Conservation (phyloP, 768 basidiomycete genomes). For the Termitomyces sp. region DNA sequence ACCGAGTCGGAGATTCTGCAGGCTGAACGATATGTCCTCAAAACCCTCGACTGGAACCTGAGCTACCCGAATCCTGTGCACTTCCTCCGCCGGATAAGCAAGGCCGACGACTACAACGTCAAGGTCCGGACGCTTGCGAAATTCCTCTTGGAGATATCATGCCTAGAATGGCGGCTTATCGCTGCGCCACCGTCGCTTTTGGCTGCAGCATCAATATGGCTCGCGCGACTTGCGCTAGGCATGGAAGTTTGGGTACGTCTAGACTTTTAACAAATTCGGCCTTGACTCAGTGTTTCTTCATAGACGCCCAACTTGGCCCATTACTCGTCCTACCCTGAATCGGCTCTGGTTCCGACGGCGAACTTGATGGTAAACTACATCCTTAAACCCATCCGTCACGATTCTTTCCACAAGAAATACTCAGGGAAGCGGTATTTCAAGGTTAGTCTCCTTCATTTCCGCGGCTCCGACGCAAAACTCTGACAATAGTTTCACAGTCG, state of each 20-base stretch:
- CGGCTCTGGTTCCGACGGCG: constrained; percentile 80
- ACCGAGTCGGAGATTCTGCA: constrained; percentile 71
- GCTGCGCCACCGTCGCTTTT: constrained; percentile 80
- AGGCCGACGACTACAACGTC: constrained; percentile 95
- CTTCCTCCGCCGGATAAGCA: constrained; percentile 88
- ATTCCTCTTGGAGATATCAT: constrained; percentile 90
- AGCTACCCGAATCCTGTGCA: constrained; percentile 94
- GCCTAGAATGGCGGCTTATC: constrained; percentile 85
- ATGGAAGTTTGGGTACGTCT: constrained; percentile 83
- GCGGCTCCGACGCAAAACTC: not conserved
- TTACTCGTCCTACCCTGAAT: constrained; percentile 91
- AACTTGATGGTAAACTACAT: constrained; percentile 94
- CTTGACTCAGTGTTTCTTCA: not conserved
- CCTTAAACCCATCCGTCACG: constrained; percentile 73
- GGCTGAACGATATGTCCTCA: constrained; percentile 87
- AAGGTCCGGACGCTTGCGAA: constrained; percentile 90
- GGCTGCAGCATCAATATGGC: constrained; percentile 89
- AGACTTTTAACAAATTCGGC: not conserved
- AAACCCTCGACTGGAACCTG: constrained; percentile 91
- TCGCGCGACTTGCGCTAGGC: constrained; percentile 80
- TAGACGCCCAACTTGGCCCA: constrained; percentile 86
- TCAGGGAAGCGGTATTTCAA: constrained; percentile 87
- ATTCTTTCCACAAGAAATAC: constrained; percentile 93
- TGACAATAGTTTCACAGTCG: constrained; percentile 44
- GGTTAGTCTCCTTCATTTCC: constrained; percentile 38